These are phyloP conservation scores for Sporothrix sp. DNA, from an alignment of 2,329 filamentous ascomycete species.

Conservation along the genomic window DNA sequence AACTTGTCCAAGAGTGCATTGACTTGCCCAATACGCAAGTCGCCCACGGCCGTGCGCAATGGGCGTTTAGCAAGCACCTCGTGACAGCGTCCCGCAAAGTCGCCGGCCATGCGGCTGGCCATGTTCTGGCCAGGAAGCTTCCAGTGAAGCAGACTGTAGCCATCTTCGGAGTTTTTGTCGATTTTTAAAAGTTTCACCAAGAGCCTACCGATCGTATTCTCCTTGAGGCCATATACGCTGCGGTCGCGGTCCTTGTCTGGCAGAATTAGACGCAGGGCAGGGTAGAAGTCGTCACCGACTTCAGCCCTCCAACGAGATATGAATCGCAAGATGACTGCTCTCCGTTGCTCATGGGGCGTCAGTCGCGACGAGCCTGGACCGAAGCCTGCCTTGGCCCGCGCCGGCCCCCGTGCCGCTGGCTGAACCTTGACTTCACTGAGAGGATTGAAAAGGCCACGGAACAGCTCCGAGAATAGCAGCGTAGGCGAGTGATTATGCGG, in stretches of 20 bases:
- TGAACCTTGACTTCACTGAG: conserved; percentile 70
- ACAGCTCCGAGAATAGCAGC: conserved; percentile 72
- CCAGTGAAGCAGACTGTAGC: conserved; percentile 78
- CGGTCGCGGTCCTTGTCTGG: conserved; percentile 89
- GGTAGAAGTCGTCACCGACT: conserved; percentile 87
- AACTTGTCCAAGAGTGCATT: conserved; percentile 77
- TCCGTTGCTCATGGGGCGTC: conserved; percentile 66
- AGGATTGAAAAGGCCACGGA: conserved; percentile 71
- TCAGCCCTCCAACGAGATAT: conserved; percentile 78
- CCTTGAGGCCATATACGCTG: conserved; percentile 88
- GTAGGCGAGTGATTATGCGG: conserved; percentile 74
- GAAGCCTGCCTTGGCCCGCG: conserved; percentile 45
- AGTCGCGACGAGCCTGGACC: conserved; percentile 47
- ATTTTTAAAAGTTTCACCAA: conserved; percentile 92
- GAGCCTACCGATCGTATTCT: conserved; percentile 79
- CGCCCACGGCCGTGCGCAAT: conserved; percentile 60
- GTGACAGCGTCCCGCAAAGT: conserved; percentile 84
- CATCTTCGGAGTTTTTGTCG: conserved; percentile 82
- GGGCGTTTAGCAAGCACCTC: conserved; percentile 79
- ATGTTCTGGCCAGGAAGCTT: conserved; percentile 68
- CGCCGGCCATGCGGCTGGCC: conserved; percentile 62
- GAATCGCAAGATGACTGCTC: conserved; percentile 75
- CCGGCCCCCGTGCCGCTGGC: conserved; percentile 43
- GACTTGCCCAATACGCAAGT: conserved; percentile 81
- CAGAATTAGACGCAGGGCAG: conserved; percentile 80